phyloP scores from a whole-genome alignment of 2,329 filamentous ascomycete species.

The Neoscytalidium dimidiatum region DNA sequence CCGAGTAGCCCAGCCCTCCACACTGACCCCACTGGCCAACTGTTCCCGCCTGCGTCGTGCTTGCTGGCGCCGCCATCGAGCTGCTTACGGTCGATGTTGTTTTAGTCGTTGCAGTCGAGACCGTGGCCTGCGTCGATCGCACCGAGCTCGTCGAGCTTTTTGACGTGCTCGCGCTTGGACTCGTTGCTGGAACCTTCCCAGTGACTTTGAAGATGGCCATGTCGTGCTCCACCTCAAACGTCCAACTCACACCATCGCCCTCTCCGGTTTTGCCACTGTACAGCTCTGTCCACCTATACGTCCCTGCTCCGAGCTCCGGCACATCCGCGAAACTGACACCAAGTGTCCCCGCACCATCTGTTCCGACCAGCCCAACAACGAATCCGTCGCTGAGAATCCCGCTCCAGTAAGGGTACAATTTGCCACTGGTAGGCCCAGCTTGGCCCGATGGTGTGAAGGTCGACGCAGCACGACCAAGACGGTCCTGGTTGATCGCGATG shows the following conservation, averaged over 20 bases:
- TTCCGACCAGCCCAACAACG: slow-evolving; percentile 23
- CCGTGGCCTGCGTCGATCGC: background rate
- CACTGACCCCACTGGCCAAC: slow-evolving; percentile 12
- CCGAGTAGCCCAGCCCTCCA: slow-evolving; percentile 1
- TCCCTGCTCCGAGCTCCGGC: slow-evolving; percentile 23
- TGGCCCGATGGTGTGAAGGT: slow-evolving; percentile 23
- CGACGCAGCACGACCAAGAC: slow-evolving; percentile 23
- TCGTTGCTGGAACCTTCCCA: background rate
- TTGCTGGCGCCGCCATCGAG: background rate
- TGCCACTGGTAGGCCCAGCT: slow-evolving; percentile 20
- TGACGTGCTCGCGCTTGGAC: background rate
- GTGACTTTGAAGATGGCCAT: slow-evolving; percentile 24
- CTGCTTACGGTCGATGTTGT: background rate
- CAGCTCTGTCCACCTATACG: slow-evolving; percentile 24
- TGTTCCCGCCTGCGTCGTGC: slow-evolving; percentile 4
- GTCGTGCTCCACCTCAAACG: slow-evolving; percentile 21
- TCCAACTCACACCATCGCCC: slow-evolving; percentile 21
- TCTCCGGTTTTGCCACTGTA: slow-evolving; percentile 22
- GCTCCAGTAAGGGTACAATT: slow-evolving; percentile 25
- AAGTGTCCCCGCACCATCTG: slow-evolving; percentile 22
- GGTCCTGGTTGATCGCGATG: slow-evolving; percentile 45
- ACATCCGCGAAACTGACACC: slow-evolving; percentile 25
- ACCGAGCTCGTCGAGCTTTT: background rate
- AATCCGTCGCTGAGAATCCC: slow-evolving; percentile 24
- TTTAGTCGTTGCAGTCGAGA: background rate